phyloP scores from a whole-genome alignment of 345 rosid species.

The Populus tremula region DNA sequence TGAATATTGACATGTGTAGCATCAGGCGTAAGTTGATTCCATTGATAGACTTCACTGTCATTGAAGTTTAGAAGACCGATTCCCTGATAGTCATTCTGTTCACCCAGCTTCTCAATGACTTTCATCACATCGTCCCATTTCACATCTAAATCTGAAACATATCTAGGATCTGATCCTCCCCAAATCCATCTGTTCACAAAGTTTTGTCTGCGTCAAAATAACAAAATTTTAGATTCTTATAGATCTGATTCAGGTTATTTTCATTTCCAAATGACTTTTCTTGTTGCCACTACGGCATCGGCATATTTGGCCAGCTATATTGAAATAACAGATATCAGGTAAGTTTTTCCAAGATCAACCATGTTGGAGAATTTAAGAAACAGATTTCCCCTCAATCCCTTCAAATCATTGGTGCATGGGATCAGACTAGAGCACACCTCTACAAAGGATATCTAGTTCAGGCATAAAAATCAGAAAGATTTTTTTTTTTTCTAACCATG shows the following conservation, averaged over 20 bases:
- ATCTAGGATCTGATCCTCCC: constrained; percentile 31
- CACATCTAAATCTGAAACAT: constrained; percentile 19
- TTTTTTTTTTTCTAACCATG: too few species aligned
- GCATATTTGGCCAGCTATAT: not conserved
- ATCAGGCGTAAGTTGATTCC: constrained; percentile 23
- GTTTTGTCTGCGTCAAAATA: constrained; percentile 11
- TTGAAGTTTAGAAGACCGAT: constrained; percentile 32
- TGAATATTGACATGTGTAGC: constrained; percentile 9
- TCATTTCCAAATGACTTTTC: not conserved
- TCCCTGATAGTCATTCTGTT: constrained; percentile 12
- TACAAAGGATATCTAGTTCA: not conserved
- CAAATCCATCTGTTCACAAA: constrained; percentile 34
- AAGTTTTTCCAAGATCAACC: not conserved
- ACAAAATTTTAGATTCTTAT: not conserved
- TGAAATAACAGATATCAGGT: not conserved
- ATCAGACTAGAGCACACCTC: not conserved
- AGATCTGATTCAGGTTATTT: not conserved
- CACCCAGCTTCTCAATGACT: constrained; percentile 8
- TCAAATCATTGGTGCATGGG: not conserved
- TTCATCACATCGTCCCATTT: constrained; percentile 24
- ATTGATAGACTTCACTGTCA: constrained; percentile 13
- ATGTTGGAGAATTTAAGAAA: not conserved
- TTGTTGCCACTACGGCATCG: not conserved
- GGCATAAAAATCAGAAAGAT: not conserved
- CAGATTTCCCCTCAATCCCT: not conserved